Evolutionary conservation across 805 yeast genomes (phyloP).

Genomic region (Candida cerambycidarum): DNA sequence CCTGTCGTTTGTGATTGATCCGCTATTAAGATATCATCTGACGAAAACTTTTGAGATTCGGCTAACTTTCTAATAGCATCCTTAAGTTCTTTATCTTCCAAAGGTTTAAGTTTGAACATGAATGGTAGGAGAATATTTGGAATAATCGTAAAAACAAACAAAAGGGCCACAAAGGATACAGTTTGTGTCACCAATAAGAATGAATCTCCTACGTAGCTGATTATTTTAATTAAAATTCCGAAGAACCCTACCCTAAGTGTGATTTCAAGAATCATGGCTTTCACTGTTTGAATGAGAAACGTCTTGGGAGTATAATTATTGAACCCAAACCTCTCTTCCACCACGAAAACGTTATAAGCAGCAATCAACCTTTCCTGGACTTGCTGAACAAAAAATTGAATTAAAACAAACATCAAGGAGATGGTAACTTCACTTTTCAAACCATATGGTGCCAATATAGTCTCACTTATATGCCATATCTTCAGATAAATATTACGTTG

Average conservation of each 20-base stretch:
- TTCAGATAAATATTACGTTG: constrained; percentile 2
- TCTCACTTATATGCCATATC: constrained; percentile 1
- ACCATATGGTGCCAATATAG: neutral
- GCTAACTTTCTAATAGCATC: constrained; percentile 80
- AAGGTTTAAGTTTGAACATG: constrained; percentile 84
- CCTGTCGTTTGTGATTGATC: constrained; percentile 94
- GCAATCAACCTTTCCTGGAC: constrained; percentile 27
- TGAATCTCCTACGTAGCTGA: neutral
- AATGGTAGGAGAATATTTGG: constrained; percentile 88
- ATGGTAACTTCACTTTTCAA: neutral
- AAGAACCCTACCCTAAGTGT: constrained; percentile 38
- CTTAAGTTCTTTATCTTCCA: constrained; percentile 84
- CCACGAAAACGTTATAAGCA: constrained; percentile 79
- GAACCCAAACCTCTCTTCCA: constrained; percentile 91
- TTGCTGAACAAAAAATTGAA: neutral
- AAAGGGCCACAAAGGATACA: constrained; percentile 66
- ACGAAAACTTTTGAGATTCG: constrained; percentile 73
- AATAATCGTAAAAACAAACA: constrained; percentile 67
- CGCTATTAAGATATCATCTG: constrained; percentile 75
- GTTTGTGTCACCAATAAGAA: constrained; percentile 44
- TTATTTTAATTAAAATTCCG: neutral
- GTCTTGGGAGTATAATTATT: constrained; percentile 75
- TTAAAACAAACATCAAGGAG: neutral
- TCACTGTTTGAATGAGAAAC: constrained; percentile 73
- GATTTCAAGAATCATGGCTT: constrained; percentile 52